A percentile compares a stretch with the other conserved stretches of the same genome.
These are phyloP conservation scores for Penicillium olsonii DNA, from an alignment of 2,329 filamentous ascomycete genomes.

Conservation along the genomic window DNA sequence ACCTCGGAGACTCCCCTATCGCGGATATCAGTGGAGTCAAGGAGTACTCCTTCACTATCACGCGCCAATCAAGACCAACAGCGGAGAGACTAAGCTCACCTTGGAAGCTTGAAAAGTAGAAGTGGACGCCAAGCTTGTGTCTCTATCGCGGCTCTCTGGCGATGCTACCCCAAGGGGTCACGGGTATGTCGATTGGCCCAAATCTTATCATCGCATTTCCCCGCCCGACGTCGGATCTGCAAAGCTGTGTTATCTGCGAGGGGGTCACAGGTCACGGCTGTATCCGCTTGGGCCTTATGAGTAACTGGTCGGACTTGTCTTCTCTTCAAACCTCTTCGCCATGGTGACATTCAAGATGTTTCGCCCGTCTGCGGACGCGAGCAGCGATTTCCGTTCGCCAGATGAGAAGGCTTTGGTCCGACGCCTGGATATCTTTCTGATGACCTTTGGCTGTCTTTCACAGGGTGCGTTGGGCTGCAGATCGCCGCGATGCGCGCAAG, in stretches of 20 bases:
- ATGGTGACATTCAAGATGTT: conserved; percentile 19
- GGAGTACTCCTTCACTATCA: not conserved
- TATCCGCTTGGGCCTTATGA: not conserved
- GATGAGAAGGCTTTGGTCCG: conserved; percentile 41
- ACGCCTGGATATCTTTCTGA: conserved; percentile 40
- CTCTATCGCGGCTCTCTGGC: not conserved
- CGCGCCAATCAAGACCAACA: not conserved
- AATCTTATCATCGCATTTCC: conserved; percentile 8
- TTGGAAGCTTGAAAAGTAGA: too few species aligned
- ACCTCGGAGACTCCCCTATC: not conserved
- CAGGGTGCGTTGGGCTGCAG: conserved; percentile 30
- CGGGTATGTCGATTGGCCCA: conserved; percentile 7
- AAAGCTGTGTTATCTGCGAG: conserved; percentile 12
- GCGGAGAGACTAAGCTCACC: not conserved
- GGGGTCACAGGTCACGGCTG: conserved; percentile 2
- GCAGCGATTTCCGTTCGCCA: conserved; percentile 17
- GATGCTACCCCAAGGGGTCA: conserved; percentile 4
- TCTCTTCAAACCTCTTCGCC: not conserved
- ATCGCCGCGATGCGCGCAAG: not conserved
- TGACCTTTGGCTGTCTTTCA: conserved; percentile 44
- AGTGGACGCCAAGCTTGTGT: not conserved
- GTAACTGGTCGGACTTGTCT: not conserved
- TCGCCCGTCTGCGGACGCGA: conserved; percentile 10
- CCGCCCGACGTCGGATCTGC: conserved; percentile 12
- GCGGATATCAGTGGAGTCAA: not conserved